Evolutionary conservation across 768 basidiomycete genomes (phyloP).

Genomic region (Boletus patriciae): DNA sequence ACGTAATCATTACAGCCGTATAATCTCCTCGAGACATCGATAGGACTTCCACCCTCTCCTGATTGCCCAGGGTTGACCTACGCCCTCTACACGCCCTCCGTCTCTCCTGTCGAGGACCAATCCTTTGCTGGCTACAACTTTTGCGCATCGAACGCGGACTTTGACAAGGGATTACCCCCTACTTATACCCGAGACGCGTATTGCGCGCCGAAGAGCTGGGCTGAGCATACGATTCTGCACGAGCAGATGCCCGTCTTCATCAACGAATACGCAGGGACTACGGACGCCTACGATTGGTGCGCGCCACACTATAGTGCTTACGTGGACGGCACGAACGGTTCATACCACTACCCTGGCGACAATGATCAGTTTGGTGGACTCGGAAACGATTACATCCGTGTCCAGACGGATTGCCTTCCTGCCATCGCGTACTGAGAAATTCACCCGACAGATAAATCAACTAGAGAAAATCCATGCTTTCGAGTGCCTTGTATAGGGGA

Average conservation of each 20-base stretch:
- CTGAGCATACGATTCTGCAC: conserved; percentile 18
- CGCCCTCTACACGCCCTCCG: conserved; percentile 23
- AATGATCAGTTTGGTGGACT: conserved; percentile 9
- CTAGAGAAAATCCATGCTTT: not conserved
- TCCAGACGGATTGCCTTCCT: conserved; percentile 17
- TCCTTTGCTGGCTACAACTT: conserved; percentile 23
- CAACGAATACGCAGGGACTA: conserved; percentile 23
- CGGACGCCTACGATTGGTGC: conserved; percentile 28
- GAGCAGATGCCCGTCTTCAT: conserved; percentile 31
- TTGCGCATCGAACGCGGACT: conserved; percentile 9
- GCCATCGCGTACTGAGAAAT: conserved; percentile 21
- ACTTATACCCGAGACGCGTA: conserved; percentile 24
- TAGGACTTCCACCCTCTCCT: conserved; percentile 26
- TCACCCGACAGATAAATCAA: not conserved
- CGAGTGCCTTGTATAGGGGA: not conserved
- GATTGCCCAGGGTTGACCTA: conserved; percentile 27
- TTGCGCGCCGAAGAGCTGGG: conserved; percentile 29
- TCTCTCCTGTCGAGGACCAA: conserved; percentile 27
- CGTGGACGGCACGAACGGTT: not conserved
- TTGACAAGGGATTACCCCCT: conserved; percentile 10
- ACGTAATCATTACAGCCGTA: conserved; percentile 32
- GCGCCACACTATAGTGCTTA: conserved; percentile 18
- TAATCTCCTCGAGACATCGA: conserved; percentile 35
- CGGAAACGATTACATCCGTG: conserved; percentile 17
- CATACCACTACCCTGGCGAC: conserved; percentile 12